Conservation (phyloP, 2,329 filamentous ascomycete species). For the Stromatinia cepivora region DNA sequence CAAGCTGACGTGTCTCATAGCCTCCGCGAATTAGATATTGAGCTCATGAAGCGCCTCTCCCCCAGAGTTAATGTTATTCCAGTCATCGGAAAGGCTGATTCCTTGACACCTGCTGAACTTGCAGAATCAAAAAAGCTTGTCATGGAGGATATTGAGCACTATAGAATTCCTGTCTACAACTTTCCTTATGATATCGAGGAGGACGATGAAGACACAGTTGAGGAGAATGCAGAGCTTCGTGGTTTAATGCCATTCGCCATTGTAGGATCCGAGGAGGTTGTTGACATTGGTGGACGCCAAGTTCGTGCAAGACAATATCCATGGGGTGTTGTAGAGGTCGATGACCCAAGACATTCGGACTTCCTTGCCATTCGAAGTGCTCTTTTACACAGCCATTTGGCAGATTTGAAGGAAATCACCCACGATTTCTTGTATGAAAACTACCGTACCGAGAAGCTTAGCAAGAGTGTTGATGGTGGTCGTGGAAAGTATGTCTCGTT, state of each 20-base stretch:
- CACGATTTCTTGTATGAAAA: conserved; percentile 99
- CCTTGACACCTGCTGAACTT: conserved; percentile 91
- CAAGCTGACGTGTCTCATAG: conserved; percentile 48
- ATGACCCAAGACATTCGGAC: conserved; percentile 98
- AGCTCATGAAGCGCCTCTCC: conserved; percentile 98
- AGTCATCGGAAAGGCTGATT: conserved; percentile 97
- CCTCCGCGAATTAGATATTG: conserved; percentile 97
- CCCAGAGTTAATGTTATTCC: conserved; percentile 98
- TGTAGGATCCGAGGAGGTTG: conserved; percentile 91
- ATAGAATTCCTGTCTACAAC: conserved; percentile 99
- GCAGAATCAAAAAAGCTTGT: conserved; percentile 99
- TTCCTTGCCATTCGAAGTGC: conserved; percentile 97
- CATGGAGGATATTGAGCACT: conserved; percentile 99
- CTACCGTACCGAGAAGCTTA: conserved; percentile 99
- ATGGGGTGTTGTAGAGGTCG: conserved; percentile 98
- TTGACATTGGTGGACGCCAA: conserved; percentile 90
- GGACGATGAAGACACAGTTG: conserved; percentile 98
- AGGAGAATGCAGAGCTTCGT: conserved; percentile 96
- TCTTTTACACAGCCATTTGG: conserved; percentile 94
- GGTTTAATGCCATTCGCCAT: conserved; percentile 99
- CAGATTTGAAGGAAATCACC: conserved; percentile 98
- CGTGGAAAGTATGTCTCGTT: conserved; percentile 72
- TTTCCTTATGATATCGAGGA: conserved; percentile 99
- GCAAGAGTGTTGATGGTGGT: conserved; percentile 96
- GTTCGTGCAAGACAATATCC: conserved; percentile 96